Evolutionary conservation across 139 green algal genomes (phyloP).

Genomic region (Asterochloris erici): DNA sequence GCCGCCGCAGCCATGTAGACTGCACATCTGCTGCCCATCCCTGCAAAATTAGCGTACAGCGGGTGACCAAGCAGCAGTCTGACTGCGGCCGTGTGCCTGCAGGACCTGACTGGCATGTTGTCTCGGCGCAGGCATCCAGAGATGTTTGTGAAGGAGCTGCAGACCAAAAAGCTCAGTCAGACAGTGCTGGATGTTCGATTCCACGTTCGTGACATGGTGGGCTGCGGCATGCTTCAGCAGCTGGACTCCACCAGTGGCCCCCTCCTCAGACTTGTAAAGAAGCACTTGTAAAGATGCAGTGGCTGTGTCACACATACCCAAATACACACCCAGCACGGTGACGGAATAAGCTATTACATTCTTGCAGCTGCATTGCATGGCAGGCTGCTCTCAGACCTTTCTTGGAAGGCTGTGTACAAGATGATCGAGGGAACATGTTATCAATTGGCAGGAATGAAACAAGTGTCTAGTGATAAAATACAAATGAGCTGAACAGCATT

Average conservation of each 20-base stretch:
- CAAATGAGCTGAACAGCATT: too few relatives aligned
- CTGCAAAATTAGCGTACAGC: background rate
- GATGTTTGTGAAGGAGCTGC: conserved; percentile 40
- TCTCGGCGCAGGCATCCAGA: conserved; percentile 31
- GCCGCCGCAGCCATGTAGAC: background rate
- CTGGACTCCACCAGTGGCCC: conserved; percentile 36
- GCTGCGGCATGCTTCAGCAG: conserved; percentile 25
- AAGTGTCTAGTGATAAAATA: too few relatives aligned
- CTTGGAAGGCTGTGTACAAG: too few relatives aligned
- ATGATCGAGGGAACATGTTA: too few relatives aligned
- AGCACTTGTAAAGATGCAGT: background rate
- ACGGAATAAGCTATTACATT: too few relatives aligned
- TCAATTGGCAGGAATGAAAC: too few relatives aligned
- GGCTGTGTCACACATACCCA: too few relatives aligned
- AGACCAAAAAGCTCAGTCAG: conserved; percentile 32
- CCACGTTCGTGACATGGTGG: conserved; percentile 46
- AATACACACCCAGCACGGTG: too few relatives aligned
- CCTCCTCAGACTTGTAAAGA: conserved; percentile 31
- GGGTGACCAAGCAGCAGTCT: background rate
- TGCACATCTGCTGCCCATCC: background rate
- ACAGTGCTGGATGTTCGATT: conserved; percentile 34
- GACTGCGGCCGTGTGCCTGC: background rate
- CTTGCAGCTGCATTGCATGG: too few relatives aligned
- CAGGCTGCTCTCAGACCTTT: too few relatives aligned
- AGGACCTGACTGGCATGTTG: conserved; percentile 37